Conservation (phyloP, 2,329 filamentous ascomycete species). For the Aspergillus sp. region DNA sequence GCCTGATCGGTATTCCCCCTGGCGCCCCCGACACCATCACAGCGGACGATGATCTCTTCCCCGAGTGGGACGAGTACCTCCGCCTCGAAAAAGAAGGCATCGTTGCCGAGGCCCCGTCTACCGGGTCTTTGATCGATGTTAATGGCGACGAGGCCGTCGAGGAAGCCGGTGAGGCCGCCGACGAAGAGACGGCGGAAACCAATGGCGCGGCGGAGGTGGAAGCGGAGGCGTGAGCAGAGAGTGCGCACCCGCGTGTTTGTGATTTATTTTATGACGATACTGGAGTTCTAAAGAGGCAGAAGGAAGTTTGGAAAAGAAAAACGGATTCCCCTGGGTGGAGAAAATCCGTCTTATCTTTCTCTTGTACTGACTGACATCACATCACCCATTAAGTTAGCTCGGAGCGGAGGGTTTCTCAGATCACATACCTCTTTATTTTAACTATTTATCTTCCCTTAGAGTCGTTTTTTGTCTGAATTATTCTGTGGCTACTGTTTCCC, state of each 20-base stretch:
- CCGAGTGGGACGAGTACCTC: constrained; percentile 92
- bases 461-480: not conserved
- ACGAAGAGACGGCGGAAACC: constrained; percentile 18
- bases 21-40: constrained; percentile 56
- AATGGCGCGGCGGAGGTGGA: constrained; percentile 33
- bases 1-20: constrained; percentile 77
- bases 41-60: constrained; percentile 79
- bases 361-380: not conserved
- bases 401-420: not conserved
- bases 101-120: constrained; percentile 36
- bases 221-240: constrained; percentile 14
- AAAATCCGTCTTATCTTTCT: not conserved
- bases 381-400: not conserved
- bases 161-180: constrained; percentile 15
- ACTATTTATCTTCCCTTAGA: not conserved
- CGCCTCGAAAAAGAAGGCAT: constrained; percentile 72
- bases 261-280: not conserved
- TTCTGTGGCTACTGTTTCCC: not conserved
- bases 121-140: constrained; percentile 42
- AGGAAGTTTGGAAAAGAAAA: not conserved
- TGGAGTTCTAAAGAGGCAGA: not conserved
- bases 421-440: not conserved
- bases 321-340: not conserved
- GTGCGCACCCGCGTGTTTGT: not conserved
- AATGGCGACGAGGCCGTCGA: constrained; percentile 29